Conservation (phyloP, 1,284 basidiomycete genomes). For the Moesziomyces sp. region DNA sequence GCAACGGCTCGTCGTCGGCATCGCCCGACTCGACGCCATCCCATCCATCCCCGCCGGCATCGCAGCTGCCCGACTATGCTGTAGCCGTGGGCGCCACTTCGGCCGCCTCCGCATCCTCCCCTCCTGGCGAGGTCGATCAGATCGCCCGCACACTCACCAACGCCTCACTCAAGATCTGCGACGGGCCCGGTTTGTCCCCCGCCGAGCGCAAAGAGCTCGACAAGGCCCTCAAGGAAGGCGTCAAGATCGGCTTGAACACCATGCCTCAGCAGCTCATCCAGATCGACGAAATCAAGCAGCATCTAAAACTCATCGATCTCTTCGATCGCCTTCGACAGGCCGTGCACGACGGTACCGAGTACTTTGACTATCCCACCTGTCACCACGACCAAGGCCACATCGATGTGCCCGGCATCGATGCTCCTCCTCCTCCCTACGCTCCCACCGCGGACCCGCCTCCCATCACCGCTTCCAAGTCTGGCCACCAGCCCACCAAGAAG, state of each 20-base stretch:
- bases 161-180: conserved; percentile 34
- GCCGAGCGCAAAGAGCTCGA: conserved; percentile 34
- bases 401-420: conserved; percentile 40
- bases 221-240: conserved; percentile 28
- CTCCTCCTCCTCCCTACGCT: conserved; percentile 42
- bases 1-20: conserved; percentile 22
- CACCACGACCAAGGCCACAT: conserved; percentile 26
- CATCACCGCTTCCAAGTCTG: conserved; percentile 12
- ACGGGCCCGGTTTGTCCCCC: conserved; percentile 27
- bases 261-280: conserved; percentile 6
- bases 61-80: conserved; percentile 25
- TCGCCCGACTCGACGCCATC: conserved; percentile 9
- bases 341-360: conserved; percentile 36
- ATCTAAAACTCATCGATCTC: conserved; percentile 45
- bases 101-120: background rate
- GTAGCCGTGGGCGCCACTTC: conserved; percentile 8
- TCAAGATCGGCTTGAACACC: conserved; percentile 23
- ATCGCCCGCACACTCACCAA: conserved; percentile 19
- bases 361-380: conserved; percentile 42
- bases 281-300: conserved; percentile 28
- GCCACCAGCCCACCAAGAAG: conserved; percentile 16
- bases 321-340: conserved; percentile 39
- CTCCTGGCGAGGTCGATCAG: conserved; percentile 9
- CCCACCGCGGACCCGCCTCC: conserved; percentile 26
- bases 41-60: conserved; percentile 1